Base-by-base conservation (phyloP, 2,329 filamentous ascomycete species). In the Epichloe elymi region DNA sequence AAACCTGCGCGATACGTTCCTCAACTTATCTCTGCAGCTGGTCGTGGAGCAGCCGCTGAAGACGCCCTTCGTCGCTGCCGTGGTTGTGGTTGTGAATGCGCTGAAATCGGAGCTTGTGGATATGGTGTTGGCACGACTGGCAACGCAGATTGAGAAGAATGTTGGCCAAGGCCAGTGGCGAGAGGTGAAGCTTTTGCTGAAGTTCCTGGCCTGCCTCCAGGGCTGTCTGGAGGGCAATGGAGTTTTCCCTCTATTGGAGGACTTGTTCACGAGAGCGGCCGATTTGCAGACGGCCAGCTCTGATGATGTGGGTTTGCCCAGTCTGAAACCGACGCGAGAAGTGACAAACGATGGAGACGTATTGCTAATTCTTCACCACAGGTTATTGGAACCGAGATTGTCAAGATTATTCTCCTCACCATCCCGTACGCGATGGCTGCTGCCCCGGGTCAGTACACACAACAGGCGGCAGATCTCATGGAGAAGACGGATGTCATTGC, bases 401-500 rank as follows among this genome's bases (percentile, higher is more conserved):
- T 96, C 65, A 97, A 96, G 70, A 90, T 96, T 59, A 96, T 98
- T 57, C 80, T 97, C 43, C 80, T 96, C 46, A 95, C 91, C 0
- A 86, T 98, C 53, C 91, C 93, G 0, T 98, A 97, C 65, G 75
- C 88, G 50, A 83, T 95, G 76, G 80, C 83, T 10, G 81, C 86
- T 3, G 79, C 83, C 0, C 84, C 86, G 3, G 74, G 76, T 3
- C 80, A 82, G 47, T 83, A 85, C 61, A 80, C 84, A 59, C 76
- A 85, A 57, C 86, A 86, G 62, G 89, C 88, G 2, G 75, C 78
- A 1, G 82, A 86, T 45, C 74, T 97, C 49, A 82, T 98, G 64
- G 87, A 94, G 57, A 95, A 94, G 73, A 97, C 93, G 2, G 90
- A 93, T 51, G 88, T 97, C 57, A 94, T 97, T 59, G 89, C 91